Percentiles rank a stretch among this genome's conserved stretches.
phyloP scores from a whole-genome alignment of 768 basidiomycete genomes.

The Boletus sp. region DNA sequence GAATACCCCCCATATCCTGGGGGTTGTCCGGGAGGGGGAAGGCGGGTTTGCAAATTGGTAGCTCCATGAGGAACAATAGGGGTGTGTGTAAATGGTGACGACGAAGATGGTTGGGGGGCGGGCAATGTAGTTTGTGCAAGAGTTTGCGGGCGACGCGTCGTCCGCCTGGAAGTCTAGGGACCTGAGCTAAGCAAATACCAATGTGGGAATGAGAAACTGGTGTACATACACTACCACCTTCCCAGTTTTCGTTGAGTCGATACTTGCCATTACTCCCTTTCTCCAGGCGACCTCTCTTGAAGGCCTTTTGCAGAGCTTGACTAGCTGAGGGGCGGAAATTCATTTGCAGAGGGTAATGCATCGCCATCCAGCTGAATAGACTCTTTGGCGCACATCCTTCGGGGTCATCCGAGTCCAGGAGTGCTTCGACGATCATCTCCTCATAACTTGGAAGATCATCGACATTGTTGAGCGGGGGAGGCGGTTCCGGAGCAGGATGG shows the following conservation, averaged over 20 bases:
- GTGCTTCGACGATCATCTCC: slow-evolving; percentile 86
- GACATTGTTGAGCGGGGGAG: slow-evolving; percentile 18
- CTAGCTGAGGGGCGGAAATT: slow-evolving; percentile 89
- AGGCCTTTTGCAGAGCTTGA: slow-evolving; percentile 86
- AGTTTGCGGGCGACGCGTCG: slow-evolving; percentile 76
- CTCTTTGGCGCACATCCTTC: slow-evolving; percentile 84
- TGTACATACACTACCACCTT: slow-evolving; percentile 69
- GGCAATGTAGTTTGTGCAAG: slow-evolving; percentile 30
- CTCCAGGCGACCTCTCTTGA: slow-evolving; percentile 73
- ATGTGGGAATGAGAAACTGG: background rate
- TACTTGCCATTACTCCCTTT: slow-evolving; percentile 75
- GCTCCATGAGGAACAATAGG: slow-evolving; percentile 38
- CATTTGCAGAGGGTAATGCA: slow-evolving; percentile 76
- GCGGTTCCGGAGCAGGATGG: slow-evolving; percentile 30
- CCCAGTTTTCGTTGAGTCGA: slow-evolving; percentile 71
- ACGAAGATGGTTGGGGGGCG: slow-evolving; percentile 23
- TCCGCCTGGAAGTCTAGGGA: slow-evolving; percentile 64
- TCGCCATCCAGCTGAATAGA: slow-evolving; percentile 80
- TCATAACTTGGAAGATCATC: slow-evolving; percentile 84
- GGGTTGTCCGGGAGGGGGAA: slow-evolving; percentile 30
- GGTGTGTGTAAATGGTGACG: slow-evolving; percentile 60
- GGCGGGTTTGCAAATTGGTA: slow-evolving; percentile 34
- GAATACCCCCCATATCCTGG: slow-evolving; percentile 38
- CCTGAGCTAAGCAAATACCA: slow-evolving; percentile 5
- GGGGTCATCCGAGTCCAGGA: slow-evolving; percentile 59